phyloP scores from a whole-genome alignment of 176 grass and related monocot genomes.

The Avena atlantica region DNA sequence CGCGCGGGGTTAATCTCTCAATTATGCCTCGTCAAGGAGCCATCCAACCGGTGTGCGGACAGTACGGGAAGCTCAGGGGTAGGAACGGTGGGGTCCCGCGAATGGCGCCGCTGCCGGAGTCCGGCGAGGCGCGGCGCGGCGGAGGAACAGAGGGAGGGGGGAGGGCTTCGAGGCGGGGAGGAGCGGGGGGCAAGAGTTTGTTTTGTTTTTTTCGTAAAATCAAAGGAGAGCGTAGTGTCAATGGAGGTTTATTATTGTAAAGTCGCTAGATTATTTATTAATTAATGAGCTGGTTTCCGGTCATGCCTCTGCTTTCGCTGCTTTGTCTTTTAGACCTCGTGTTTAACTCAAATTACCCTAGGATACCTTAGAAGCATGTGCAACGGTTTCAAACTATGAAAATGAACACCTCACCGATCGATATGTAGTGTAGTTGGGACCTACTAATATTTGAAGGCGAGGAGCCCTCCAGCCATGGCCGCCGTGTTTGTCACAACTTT shows the following conservation, averaged over 20 bases:
- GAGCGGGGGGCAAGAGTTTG: not conserved
- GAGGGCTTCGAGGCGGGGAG: constrained; percentile 9
- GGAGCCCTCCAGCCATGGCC: no score
- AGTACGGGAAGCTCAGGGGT: not conserved
- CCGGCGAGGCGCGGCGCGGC: constrained; percentile 48
- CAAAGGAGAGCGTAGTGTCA: not conserved
- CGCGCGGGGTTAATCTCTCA: not conserved
- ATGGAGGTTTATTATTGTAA: constrained; percentile 30
- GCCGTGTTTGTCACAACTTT: no score
- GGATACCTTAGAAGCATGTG: no score
- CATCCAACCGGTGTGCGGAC: not conserved
- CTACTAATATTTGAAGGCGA: no score
- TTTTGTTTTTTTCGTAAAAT: not conserved
- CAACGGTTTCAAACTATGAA: no score
- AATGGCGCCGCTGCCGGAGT: constrained; percentile 4
- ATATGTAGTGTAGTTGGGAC: no score
- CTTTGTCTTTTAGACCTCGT: not conserved
- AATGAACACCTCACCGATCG: no score
- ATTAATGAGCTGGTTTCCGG: not conserved
- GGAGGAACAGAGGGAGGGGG: constrained; percentile 5
- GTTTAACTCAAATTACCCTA: not conserved
- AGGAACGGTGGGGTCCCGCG: not conserved
- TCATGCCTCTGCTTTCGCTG: not conserved
- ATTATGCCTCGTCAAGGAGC: constrained; percentile 25
- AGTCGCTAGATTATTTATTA: not conserved